These are phyloP conservation scores for Talaromyces atroroseus DNA, from an alignment of 2,329 filamentous ascomycete genomes.

Conservation along the genomic window DNA sequence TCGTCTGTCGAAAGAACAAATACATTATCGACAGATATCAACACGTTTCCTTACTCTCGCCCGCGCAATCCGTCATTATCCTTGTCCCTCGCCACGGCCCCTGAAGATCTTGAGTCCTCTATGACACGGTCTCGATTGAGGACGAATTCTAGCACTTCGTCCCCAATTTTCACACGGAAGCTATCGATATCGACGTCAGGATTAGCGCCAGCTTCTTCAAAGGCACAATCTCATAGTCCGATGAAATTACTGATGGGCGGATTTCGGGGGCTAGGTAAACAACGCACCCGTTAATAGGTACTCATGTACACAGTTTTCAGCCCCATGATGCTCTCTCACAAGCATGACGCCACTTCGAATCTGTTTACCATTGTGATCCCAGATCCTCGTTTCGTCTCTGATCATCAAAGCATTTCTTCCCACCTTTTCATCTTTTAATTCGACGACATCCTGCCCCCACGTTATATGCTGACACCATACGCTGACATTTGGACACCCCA, in stretches of 20 bases:
- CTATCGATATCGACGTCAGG: background rate
- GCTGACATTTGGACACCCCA: background rate
- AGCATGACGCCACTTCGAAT: background rate
- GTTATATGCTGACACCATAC: background rate
- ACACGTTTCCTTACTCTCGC: slow-evolving; percentile 6
- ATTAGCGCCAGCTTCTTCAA: slow-evolving; percentile 1
- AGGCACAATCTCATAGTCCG: slow-evolving; percentile 2
- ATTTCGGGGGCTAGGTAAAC: slow-evolving; percentile 12
- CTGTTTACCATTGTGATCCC: too few species aligned
- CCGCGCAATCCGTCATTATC: slow-evolving; percentile 1
- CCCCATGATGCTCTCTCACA: background rate
- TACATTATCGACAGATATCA: background rate
- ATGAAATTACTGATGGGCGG: slow-evolving; percentile 14
- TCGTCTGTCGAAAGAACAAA: background rate
- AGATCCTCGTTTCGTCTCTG: background rate
- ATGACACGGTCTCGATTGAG: background rate
- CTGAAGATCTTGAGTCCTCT: slow-evolving; percentile 2
- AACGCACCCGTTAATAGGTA: background rate
- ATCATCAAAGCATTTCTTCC: background rate
- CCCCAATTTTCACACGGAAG: background rate
- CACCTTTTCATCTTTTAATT: background rate
- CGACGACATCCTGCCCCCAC: background rate
- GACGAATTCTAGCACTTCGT: background rate
- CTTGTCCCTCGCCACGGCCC: background rate
- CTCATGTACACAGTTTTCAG: background rate